A percentile compares a stretch with the other conserved stretches of the same genome.
Conservation (phyloP, 129 eudicot species). For the Tanacetum coccineum region DNA sequence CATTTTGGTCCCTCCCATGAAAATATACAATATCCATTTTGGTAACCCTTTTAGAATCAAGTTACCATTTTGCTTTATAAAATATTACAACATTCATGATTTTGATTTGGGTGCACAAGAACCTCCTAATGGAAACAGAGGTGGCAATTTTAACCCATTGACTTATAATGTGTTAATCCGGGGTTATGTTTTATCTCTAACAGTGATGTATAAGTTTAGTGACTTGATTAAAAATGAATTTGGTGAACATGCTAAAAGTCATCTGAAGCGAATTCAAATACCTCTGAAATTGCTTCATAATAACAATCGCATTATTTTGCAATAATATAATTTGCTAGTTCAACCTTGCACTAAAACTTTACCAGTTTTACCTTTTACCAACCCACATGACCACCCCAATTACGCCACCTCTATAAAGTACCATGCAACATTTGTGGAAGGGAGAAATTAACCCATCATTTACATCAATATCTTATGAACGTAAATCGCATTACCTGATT, state of each 20-base stretch:
- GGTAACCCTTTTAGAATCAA: not conserved
- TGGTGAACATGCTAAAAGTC: no score
- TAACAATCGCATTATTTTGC: no score
- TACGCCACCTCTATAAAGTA: not conserved
- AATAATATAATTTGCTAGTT: no score
- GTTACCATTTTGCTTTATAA: not conserved
- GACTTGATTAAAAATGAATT: no score
- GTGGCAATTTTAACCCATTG: no score
- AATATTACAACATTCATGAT: not conserved
- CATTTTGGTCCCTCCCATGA: not conserved
- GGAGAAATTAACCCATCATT: not conserved
- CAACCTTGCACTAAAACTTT: no score
- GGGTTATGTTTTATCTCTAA: no score
- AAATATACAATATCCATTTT: not conserved
- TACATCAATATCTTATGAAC: not conserved
- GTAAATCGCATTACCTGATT: conserved; percentile 62
- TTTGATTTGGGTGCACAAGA: not conserved
- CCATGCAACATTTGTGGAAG: not conserved
- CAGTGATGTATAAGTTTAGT: no score
- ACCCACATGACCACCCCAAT: not conserved
- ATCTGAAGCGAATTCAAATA: no score
- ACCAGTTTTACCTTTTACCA: no score
- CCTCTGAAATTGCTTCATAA: no score
- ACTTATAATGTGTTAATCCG: no score
- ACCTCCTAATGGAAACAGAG: not conserved